Percentiles rank a stretch among this genome's conserved stretches.
Evolutionary conservation across 495 filamentous ascomycete genomes (phyloP).

Genomic region (Daldinia loculata): DNA sequence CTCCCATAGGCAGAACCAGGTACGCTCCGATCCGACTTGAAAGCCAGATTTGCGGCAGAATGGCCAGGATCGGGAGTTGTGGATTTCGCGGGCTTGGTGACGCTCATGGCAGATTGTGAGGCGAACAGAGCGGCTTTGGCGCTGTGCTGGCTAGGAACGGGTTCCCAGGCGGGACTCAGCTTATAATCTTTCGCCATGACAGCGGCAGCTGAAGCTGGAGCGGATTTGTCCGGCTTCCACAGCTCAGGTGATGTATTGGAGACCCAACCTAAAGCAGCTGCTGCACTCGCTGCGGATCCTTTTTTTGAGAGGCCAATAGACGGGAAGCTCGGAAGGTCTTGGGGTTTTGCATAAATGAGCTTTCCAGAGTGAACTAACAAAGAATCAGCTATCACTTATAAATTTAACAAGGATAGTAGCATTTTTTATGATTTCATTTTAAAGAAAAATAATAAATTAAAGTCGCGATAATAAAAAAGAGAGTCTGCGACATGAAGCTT

Average conservation of each 20-base stretch:
- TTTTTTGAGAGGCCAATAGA: conserved; percentile 68
- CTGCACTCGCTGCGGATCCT: conserved; percentile 74
- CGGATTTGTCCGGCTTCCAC: conserved; percentile 65
- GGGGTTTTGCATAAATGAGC: conserved; percentile 71
- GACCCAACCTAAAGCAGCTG: conserved; percentile 75
- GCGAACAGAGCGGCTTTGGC: conserved; percentile 79
- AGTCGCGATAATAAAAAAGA: conserved; percentile 4
- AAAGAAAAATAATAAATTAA: conserved; percentile 4
- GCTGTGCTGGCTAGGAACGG: conserved; percentile 66
- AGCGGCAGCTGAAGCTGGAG: conserved; percentile 74
- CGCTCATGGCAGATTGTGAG: conserved; percentile 64
- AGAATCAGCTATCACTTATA: conserved; percentile 32
- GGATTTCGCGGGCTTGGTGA: conserved; percentile 53
- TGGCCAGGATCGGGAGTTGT: conserved; percentile 57
- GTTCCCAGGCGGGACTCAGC: conserved; percentile 61
- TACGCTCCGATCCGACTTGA: conserved; percentile 44
- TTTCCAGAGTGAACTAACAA: conserved; percentile 58
- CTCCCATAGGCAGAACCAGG: conserved; percentile 22
- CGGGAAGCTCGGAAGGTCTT: conserved; percentile 73
- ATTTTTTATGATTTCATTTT: background rate
- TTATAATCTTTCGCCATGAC: conserved; percentile 73
- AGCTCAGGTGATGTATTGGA: conserved; percentile 67
- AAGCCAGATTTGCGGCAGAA: conserved; percentile 67
- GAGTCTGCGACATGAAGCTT: conserved; percentile 27
- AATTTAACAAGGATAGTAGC: background rate